Base-by-base conservation (phyloP, 768 basidiomycete genomes). In the Pilatotrama ljubarskyi region DNA sequence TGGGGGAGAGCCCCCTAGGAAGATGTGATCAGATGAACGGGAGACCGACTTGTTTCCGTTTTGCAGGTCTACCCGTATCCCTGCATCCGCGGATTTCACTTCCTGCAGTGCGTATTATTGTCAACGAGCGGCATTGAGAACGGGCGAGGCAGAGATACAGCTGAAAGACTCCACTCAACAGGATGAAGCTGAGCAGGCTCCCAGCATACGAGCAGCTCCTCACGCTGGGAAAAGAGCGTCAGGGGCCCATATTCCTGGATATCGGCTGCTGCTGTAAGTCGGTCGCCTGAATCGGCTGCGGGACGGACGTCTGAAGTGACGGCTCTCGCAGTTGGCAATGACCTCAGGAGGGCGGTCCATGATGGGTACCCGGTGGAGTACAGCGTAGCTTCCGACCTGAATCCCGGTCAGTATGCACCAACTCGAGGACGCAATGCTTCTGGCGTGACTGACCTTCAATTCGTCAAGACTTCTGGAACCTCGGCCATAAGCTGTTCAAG, bases 401-500 rank as follows among this genome's bases (percentile, higher is more conserved):
- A 61, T 20, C 65, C 62, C 65, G 76, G 77, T 76, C 41, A 43
- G 38, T 22, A 4, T 5, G 14, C 42, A 20, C 18, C 32, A 25
- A 4, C n/a, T 3, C 13, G 15, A 7, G 7, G 18, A 25, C 3
- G 1, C 44, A 14, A 4, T 2, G 13, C 10, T 18, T 5, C 41
- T 20, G 22, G 6, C 15, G 14, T 40, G 7, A 20, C 18, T 48
- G 20, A 7, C 25, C 47, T 17, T 17, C 11, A 3, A 29, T 11
- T 0, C 25, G 10, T 32, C 29, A 32, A 86, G 85, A 73, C 11
- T 82, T 84, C 57, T 87, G 84, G 85, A 75, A 82, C 10, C 74
- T 79, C 9, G 86, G 86, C 2, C 85, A 87, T 62, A 74, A 80
- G 43, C 75, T 88, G 22, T 88, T 86, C 71, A 76, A 69, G 46